Evolutionary conservation across 2,329 filamentous ascomycete genomes (phyloP).

Genomic region (Neonectria hederae): DNA sequence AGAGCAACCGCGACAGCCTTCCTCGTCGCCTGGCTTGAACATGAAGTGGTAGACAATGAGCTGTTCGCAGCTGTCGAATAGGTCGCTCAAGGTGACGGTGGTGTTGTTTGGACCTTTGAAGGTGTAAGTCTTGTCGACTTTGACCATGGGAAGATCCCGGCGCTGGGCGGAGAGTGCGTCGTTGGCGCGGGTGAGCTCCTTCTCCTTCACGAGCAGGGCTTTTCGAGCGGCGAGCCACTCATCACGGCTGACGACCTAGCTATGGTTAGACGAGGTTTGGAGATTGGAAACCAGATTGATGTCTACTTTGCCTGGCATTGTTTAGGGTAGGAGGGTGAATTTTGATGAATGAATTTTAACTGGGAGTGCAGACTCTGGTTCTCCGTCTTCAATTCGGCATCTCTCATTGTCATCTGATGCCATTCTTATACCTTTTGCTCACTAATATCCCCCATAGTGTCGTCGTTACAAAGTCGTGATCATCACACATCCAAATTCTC

Average conservation of each 20-base stretch:
- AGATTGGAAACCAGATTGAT: too few relatives aligned
- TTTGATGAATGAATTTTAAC: neutral
- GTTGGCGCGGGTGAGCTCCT: slow-evolving; percentile 43
- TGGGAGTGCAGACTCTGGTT: neutral
- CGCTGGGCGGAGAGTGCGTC: slow-evolving; percentile 45
- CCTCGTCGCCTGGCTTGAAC: slow-evolving; percentile 48
- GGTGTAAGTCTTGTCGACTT: slow-evolving; percentile 47
- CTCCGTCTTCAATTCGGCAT: neutral
- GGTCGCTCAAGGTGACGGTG: slow-evolving; percentile 39
- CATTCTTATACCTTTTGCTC: neutral
- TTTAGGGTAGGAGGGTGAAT: neutral
- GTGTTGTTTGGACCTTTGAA: slow-evolving; percentile 47
- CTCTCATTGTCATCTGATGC: too few relatives aligned
- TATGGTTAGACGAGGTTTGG: neutral
- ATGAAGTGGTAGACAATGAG: slow-evolving; percentile 59
- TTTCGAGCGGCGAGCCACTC: slow-evolving; percentile 50
- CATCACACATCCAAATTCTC: neutral
- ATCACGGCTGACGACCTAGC: slow-evolving; percentile 45
- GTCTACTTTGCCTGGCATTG: slow-evolving; percentile 17
- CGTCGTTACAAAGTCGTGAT: neutral
- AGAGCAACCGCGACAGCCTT: slow-evolving; percentile 52
- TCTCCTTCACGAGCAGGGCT: slow-evolving; percentile 48
- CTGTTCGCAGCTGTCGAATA: slow-evolving; percentile 48
- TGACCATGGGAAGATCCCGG: slow-evolving; percentile 52
- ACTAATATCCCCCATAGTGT: neutral